Base-by-base conservation (phyloP, 2,329 filamentous ascomycete species). In the Dryadomyces quercivorus region DNA sequence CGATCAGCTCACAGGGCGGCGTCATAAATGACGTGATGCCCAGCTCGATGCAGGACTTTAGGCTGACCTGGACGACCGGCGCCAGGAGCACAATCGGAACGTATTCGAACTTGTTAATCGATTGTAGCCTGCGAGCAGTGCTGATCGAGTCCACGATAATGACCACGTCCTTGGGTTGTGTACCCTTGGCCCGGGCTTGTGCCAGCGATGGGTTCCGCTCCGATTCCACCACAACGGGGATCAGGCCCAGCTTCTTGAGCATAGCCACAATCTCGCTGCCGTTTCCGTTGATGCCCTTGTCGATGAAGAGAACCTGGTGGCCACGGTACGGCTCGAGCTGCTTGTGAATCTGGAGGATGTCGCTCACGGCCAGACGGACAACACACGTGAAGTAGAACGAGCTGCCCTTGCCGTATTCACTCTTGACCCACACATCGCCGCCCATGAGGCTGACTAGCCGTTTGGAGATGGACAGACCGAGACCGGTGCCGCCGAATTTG, bases 11-110 rank as follows among this genome's bases (percentile, higher is more conserved):
- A 70, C 93, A 97, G 9, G 93, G 93, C 16, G 90, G 95, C 2
- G 93, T 97, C 90, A 97, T 96, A 70, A 96, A 97, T 51, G 91
- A 96, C n/a, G 91, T 94, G 61, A 98, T 95, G 59, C 93, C 92
- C 59, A 97, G 78, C 67, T 97, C 93, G 57, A 97, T 74, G 56
- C 92, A 93, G 3, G 89, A 93, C 72, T 95, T 95, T 62, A 98
- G 77, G 67, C 84, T 94, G 61, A 97, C 89, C 58, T 91, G 88
- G 13, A 97, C 90, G 40, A 89, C 76, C 0, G 92, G 90, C 47
- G 90, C 93, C 48, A 97, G 73, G 58, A 97, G 80, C 46, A 98
- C 92, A 60, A 98, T 91, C 2, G 93, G 93, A 48, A 96, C 89
- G 66, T 96, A 97, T 73, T 96, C 96, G 77, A 96, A 95, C 66